phyloP scores from a whole-genome alignment of 495 filamentous ascomycete species.

The Coniosporium apollinis region DNA sequence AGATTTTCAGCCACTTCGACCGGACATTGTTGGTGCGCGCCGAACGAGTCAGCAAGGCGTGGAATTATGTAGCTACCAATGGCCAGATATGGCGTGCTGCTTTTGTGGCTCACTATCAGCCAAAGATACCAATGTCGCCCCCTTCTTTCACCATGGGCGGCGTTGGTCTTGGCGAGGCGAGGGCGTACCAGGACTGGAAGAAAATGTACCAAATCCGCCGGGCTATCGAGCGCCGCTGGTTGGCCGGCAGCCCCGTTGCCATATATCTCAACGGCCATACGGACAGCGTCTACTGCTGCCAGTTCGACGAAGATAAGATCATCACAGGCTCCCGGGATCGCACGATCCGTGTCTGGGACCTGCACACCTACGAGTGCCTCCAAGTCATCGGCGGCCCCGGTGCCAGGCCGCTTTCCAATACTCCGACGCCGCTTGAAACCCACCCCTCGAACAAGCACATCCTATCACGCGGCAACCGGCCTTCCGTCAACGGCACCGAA shows the following conservation, averaged over 20 bases:
- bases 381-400: slow-evolving; percentile 53
- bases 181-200: slow-evolving; percentile 60
- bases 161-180: slow-evolving; percentile 31
- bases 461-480: slow-evolving; percentile 25
- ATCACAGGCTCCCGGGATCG: slow-evolving; percentile 91
- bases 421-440: neutral
- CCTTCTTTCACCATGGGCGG: slow-evolving; percentile 24
- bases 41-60: slow-evolving; percentile 44
- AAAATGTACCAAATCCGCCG: slow-evolving; percentile 60
- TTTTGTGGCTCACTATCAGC: slow-evolving; percentile 47
- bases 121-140: slow-evolving; percentile 29
- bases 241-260: slow-evolving; percentile 52
- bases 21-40: slow-evolving; percentile 43
- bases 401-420: slow-evolving; percentile 9
- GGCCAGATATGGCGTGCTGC: slow-evolving; percentile 63
- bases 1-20: slow-evolving; percentile 57
- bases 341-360: slow-evolving; percentile 91
- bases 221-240: slow-evolving; percentile 65
- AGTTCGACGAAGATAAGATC: slow-evolving; percentile 96
- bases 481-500: slow-evolving; percentile 31
- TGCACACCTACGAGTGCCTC: slow-evolving; percentile 63
- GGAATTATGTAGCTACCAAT: slow-evolving; percentile 44
- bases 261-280: slow-evolving; percentile 83
- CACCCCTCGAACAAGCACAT: slow-evolving; percentile 10
- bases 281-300: slow-evolving; percentile 92